phyloP scores from a whole-genome alignment of 371 early-diverging fungal genomes.

The Zopfochytrium polystomum region DNA sequence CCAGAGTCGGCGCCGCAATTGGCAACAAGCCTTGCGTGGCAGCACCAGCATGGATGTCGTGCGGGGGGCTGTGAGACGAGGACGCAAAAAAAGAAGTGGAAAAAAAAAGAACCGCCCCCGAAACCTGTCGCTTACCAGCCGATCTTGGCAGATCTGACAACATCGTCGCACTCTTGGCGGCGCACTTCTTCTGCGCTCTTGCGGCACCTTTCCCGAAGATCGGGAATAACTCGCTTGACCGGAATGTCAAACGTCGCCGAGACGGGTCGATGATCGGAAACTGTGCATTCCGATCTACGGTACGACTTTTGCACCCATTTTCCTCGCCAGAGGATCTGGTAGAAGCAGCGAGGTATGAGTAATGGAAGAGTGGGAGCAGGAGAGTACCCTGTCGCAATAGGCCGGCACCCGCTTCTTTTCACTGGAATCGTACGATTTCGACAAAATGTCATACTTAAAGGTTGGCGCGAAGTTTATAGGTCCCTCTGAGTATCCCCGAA shows the following conservation, averaged over 20 bases:
- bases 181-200: too few relatives aligned
- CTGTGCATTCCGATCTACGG: conserved; percentile 58
- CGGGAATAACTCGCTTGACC: conserved; percentile 61
- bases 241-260: conserved; percentile 57
- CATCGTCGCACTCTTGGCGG: too few relatives aligned
- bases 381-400: conserved; percentile 74
- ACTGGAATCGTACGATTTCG: conserved; percentile 68
- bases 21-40: too few relatives aligned
- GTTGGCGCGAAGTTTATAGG: conserved; percentile 74
- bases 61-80: too few relatives aligned
- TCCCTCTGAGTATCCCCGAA: conserved; percentile 63
- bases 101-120: too few relatives aligned
- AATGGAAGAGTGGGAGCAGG: background rate
- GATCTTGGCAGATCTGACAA: too few relatives aligned
- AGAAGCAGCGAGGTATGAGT: background rate
- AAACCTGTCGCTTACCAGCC: too few relatives aligned
- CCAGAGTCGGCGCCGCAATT: too few relatives aligned
- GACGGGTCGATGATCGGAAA: conserved; percentile 83
- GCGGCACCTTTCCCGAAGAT: too few relatives aligned
- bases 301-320: conserved; percentile 24
- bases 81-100: too few relatives aligned
- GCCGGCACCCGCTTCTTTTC: conserved; percentile 79
- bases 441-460: conserved; percentile 77
- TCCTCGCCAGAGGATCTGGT: conserved; percentile 34
- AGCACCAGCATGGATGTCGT: too few relatives aligned